Evolutionary conservation across 805 yeast genomes (phyloP).

Genomic region (Yamadazyma akitaensis): DNA sequence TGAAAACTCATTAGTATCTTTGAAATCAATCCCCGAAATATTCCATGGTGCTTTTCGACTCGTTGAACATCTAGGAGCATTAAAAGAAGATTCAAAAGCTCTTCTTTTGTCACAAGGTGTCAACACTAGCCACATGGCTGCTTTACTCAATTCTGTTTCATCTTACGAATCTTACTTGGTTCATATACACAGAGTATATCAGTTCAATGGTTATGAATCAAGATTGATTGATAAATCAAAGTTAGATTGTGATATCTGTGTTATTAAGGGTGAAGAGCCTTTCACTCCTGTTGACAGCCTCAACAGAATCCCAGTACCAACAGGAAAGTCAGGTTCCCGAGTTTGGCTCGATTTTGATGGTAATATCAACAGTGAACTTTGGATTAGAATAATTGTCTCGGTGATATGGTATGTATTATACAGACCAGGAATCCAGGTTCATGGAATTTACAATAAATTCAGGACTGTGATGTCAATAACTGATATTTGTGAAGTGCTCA

Average conservation of each 20-base stretch:
- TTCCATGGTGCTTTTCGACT: conserved; percentile 43
- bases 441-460: conserved; percentile 22
- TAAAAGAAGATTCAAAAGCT: conserved; percentile 50
- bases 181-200: conserved; percentile 54
- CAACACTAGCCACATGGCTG: conserved; percentile 60
- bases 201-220: conserved; percentile 66
- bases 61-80: conserved; percentile 37
- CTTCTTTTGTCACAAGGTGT: conserved; percentile 51
- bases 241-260: conserved; percentile 61
- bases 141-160: conserved; percentile 55
- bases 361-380: conserved; percentile 51
- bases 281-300: neutral
- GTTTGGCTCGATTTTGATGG: conserved; percentile 74
- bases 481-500: conserved; percentile 28
- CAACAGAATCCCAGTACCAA: conserved; percentile 46
- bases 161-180: conserved; percentile 38
- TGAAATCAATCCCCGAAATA: neutral
- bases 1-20: neutral
- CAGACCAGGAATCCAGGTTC: conserved; percentile 35
- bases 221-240: conserved; percentile 67
- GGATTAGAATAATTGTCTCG: conserved; percentile 55
- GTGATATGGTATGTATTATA: conserved; percentile 34
- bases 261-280: conserved; percentile 14
- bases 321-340: conserved; percentile 58
- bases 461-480: conserved; percentile 25